Base-by-base conservation (phyloP, 805 yeast genomes). In the Wickerhamomyces tratensis region DNA sequence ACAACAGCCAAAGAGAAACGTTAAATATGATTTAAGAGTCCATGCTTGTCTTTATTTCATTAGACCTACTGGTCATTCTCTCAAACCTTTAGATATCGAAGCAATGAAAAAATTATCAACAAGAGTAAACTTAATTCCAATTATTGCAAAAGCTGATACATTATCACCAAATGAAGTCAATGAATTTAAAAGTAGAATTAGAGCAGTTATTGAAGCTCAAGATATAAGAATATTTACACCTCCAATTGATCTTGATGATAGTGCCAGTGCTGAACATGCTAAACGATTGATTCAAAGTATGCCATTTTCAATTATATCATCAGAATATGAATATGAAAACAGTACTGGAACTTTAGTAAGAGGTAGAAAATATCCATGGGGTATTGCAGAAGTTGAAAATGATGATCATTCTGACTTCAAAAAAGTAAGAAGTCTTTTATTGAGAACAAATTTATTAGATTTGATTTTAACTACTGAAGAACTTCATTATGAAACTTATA, bases 281-380 rank as follows among this genome's bases (percentile, higher is more conserved):
- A 82, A 82, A 59, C 87, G 79, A 62, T 68, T 82, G 58, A 82
- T 82, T 56, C 89, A 81, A 56, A 69, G 84, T 26, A 82, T 86
- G 88, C 97, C 96, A 33, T 85, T 85, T 66, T 87, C 95, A 4
- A 64, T 88, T 12, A 75, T 84, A 59, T 89, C 91, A 11, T 72
- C 91, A 14, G 91, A 84, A 58, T 78, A 78, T 41, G 81, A 79
- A 55, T 72, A 74, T 45, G 85, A 81, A 51, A 67, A 76, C 39
- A 67, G 74, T 13, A 72, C 77, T 37, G 95, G 93, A 30, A 66
- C 71, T 43, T 64, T 69, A 47, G 82, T 85, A 25, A 72, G 79
- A 43, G 96, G 94, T 33, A 77, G 96, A 67, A 76, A 79, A 60
- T 86, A 86, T 58, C 93, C 93, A 49, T 86, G 95, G 95, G 96